A percentile compares a stretch with the other conserved stretches of the same genome.
phyloP scores from a whole-genome alignment of 345 rosid species.

The Eutrema yunnanense region DNA sequence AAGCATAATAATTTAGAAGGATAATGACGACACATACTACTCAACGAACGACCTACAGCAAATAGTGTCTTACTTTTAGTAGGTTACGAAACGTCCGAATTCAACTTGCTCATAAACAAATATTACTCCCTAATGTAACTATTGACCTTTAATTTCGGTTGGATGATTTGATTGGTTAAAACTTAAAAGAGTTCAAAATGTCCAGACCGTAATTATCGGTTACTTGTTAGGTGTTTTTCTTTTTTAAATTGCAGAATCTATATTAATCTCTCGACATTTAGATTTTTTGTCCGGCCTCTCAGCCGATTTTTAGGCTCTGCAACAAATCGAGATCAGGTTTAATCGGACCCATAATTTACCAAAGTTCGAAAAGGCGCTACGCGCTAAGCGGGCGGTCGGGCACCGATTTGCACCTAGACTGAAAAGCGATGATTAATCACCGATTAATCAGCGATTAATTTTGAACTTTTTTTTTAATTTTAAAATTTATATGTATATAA shows the following conservation, averaged over 20 bases:
- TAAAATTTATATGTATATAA: no score
- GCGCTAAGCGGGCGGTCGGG: no score
- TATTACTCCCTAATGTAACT: not conserved
- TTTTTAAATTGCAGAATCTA: not conserved
- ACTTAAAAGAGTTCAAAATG: not conserved
- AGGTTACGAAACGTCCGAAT: not conserved
- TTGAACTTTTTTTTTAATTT: no score
- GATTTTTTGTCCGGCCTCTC: not conserved
- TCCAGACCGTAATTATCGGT: not conserved
- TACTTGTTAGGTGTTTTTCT: not conserved
- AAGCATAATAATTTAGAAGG: conserved; percentile 15
- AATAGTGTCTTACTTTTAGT: conserved; percentile 21
- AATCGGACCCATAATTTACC: not conserved
- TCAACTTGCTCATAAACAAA: conserved; percentile 5
- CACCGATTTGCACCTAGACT: no score
- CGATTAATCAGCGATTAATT: no score
- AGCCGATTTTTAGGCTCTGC: not conserved
- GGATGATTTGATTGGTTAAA: not conserved
- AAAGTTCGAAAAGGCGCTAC: no score
- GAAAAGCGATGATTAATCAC: no score
- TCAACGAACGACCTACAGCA: conserved; percentile 15
- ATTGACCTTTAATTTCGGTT: conserved; percentile 4
- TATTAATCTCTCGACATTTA: not conserved
- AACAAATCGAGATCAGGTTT: not conserved
- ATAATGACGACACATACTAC: conserved; percentile 22